Evolutionary conservation across 345 rosid genomes (phyloP).

Genomic region (Pistacia vera): DNA sequence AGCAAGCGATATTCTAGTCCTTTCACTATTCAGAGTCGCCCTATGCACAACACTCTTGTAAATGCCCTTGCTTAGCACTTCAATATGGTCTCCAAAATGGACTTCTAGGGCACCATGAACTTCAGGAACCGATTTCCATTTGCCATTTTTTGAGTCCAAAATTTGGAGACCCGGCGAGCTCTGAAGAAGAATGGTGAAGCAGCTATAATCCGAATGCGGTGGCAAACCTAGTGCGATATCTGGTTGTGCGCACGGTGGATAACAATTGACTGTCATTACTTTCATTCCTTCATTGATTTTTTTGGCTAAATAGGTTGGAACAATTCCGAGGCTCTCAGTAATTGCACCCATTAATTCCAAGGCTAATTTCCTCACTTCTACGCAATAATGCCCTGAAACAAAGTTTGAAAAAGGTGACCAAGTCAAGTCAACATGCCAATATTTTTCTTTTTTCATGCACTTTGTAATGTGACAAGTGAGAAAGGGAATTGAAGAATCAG

Average conservation of each 20-base stretch:
- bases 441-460: no score
- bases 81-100: constrained; percentile 66
- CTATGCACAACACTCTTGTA: constrained; percentile 62
- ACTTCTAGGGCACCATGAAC: constrained; percentile 59
- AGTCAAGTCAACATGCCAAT: no score
- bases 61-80: constrained; percentile 69
- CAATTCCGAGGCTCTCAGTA: constrained; percentile 56
- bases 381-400: constrained; percentile 45
- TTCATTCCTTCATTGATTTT: constrained; percentile 60
- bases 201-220: constrained; percentile 69
- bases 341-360: constrained; percentile 49
- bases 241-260: constrained; percentile 64
- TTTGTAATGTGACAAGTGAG: no score
- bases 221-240: constrained; percentile 49
- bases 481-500: no score
- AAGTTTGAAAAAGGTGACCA: not conserved
- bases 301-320: constrained; percentile 37
- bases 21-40: constrained; percentile 40
- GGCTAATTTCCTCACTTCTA: constrained; percentile 41
- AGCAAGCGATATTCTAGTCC: constrained; percentile 54
- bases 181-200: constrained; percentile 59
- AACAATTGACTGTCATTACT: constrained; percentile 57
- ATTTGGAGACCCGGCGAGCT: constrained; percentile 60
- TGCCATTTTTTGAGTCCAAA: constrained; percentile 31
- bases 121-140: constrained; percentile 53